A percentile compares a stretch with the other conserved stretches of the same genome.
Evolutionary conservation across 768 basidiomycete genomes (phyloP).

Genomic region (Lentinula lateritia): DNA sequence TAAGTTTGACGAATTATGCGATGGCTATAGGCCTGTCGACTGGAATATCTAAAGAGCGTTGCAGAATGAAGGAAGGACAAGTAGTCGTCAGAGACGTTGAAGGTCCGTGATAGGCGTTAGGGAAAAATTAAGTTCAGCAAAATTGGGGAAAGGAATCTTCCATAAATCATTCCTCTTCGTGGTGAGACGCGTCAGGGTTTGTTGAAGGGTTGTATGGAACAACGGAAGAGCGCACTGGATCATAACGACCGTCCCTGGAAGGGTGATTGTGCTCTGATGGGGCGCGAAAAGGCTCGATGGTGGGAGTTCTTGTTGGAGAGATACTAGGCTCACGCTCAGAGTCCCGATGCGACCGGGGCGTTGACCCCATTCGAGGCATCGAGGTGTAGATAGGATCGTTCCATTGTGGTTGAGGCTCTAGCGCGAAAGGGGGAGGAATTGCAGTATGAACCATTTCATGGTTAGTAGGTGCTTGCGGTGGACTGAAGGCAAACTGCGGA

Average conservation of each 20-base stretch:
- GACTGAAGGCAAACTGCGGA: constrained; percentile 27
- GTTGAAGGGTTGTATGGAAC: constrained; percentile 20
- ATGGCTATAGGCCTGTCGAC: not conserved
- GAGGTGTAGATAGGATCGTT: constrained; percentile 37
- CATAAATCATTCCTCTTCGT: constrained; percentile 1
- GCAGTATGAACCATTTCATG: constrained; percentile 18
- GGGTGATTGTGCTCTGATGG: constrained; percentile 6
- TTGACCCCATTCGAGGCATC: constrained; percentile 16
- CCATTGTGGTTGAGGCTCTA: constrained; percentile 69
- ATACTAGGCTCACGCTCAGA: not conserved
- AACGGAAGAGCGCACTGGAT: constrained; percentile 44
- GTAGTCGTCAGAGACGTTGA: constrained; percentile 2
- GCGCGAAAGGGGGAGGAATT: constrained; percentile 54
- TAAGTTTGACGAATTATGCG: not conserved
- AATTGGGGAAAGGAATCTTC: too few relatives aligned
- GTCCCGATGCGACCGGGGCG: not conserved
- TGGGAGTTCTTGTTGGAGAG: not conserved
- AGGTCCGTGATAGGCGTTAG: constrained; percentile 2
- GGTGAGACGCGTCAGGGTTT: not conserved
- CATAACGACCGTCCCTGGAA: constrained; percentile 41
- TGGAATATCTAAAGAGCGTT: not conserved
- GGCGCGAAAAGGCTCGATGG: not conserved
- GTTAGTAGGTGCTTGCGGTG: constrained; percentile 1
- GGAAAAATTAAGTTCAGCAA: not conserved
- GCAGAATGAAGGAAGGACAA: not conserved